phyloP scores from a whole-genome alignment of 352 stramenopile species.

The Phytophthora melonis region DNA sequence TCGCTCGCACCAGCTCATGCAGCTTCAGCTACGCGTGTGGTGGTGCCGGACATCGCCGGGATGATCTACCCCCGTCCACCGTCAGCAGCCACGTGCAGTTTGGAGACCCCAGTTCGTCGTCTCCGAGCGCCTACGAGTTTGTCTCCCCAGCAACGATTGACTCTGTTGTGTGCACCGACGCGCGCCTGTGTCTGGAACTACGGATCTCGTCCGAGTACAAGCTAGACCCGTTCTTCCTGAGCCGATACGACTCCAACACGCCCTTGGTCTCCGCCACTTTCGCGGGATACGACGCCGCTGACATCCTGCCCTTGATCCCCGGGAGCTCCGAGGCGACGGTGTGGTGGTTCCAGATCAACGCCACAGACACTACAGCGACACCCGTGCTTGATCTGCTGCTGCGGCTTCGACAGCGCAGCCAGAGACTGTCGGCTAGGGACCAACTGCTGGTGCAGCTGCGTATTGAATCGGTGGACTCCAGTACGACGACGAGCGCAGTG shows the following conservation, averaged over 20 bases:
- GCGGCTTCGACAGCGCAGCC: conserved; percentile 47
- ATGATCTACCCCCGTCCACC: conserved; percentile 41
- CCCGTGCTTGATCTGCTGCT: conserved; percentile 43
- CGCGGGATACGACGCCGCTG: conserved; percentile 12
- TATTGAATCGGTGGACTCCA: conserved; percentile 10
- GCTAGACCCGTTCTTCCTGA: conserved; percentile 42
- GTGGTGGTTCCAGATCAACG: conserved; percentile 46
- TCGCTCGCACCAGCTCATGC: not conserved
- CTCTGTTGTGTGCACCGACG: not conserved
- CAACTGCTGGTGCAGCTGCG: conserved; percentile 41
- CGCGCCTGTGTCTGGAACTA: conserved; percentile 41
- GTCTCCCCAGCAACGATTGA: not conserved
- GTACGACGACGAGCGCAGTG: conserved; percentile 16
- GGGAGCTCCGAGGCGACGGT: conserved; percentile 14
- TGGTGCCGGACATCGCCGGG: conserved; percentile 40
- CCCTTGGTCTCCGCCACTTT: conserved; percentile 40
- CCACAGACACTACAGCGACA: not conserved
- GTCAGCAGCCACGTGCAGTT: conserved; percentile 27
- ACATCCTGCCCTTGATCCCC: conserved; percentile 32
- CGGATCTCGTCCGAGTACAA: conserved; percentile 39
- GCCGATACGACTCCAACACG: conserved; percentile 33
- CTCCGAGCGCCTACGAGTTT: conserved; percentile 19
- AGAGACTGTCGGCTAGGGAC: conserved; percentile 35
- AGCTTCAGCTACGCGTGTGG: conserved; percentile 4
- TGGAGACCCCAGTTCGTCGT: conserved; percentile 7